These are phyloP conservation scores for Fraxinus pennsylvanica DNA, from an alignment of 257 asterid species.

Conservation along the genomic window DNA sequence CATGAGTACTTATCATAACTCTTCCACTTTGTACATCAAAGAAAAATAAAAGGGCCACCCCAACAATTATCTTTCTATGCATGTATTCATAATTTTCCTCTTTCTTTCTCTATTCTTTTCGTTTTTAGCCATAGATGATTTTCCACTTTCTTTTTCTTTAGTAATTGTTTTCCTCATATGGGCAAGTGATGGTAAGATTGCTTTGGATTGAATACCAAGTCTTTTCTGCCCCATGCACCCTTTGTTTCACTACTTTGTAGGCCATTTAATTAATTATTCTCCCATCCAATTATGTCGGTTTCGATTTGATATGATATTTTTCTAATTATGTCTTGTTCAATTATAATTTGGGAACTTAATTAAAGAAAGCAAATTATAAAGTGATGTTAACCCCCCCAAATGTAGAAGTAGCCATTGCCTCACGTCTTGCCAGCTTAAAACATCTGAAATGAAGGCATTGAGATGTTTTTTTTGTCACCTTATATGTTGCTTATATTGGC, in stretches of 20 bases:
- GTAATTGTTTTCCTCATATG: not conserved
- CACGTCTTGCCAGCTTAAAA: too few relatives aligned
- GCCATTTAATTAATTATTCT: not conserved
- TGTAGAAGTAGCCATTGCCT: too few relatives aligned
- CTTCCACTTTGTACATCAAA: slow-evolving; percentile 25
- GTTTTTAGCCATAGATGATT: not conserved
- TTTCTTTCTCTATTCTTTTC: too few relatives aligned
- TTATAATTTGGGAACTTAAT: too few relatives aligned
- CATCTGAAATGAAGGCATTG: too few relatives aligned
- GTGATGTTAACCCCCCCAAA: too few relatives aligned
- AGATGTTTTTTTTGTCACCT: too few relatives aligned
- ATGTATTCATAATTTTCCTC: not conserved
- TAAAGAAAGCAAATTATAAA: too few relatives aligned
- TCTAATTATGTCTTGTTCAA: not conserved
- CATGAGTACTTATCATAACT: slow-evolving; percentile 60
- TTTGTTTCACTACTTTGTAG: not conserved
- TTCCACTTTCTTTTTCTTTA: slow-evolving; percentile 1
- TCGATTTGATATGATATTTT: not conserved
- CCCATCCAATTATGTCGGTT: not conserved
- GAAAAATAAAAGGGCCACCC: slow-evolving; percentile 36
- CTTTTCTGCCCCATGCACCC: slow-evolving; percentile 8
- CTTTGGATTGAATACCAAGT: slow-evolving; percentile 6
- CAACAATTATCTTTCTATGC: slow-evolving; percentile 12
- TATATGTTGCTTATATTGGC: too few relatives aligned
- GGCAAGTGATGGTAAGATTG: slow-evolving; percentile 3